phyloP scores from a whole-genome alignment of 2,329 filamentous ascomycete genomes.

The Colletotrichum neosansevieriae region DNA sequence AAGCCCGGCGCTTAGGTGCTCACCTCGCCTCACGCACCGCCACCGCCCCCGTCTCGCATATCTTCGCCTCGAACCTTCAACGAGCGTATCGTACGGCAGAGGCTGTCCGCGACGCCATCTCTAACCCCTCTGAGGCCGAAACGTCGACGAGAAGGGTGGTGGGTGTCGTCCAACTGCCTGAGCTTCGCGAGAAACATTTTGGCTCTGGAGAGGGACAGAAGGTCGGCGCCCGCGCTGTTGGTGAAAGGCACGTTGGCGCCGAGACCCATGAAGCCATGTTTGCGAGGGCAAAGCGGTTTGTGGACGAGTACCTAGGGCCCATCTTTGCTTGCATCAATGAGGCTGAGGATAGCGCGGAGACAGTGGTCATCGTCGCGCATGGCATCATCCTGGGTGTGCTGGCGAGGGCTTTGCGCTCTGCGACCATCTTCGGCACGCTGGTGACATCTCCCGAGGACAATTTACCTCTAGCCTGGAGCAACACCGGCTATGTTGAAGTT shows the following conservation, averaged over 20 bases:
- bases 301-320: conserved; percentile 73
- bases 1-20: conserved; percentile 77
- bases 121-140: conserved; percentile 3
- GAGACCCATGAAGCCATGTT: conserved; percentile 79
- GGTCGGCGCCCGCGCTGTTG: conserved; percentile 54
- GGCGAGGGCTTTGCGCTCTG: conserved; percentile 63
- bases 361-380: conserved; percentile 80
- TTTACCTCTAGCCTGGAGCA: conserved; percentile 59
- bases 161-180: conserved; percentile 55
- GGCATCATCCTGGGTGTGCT: conserved; percentile 82
- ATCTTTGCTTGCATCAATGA: conserved; percentile 50
- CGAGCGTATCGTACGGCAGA: conserved; percentile 80
- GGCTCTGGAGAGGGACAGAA: conserved; percentile 76
- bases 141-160: conserved; percentile 40
- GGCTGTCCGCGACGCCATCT: conserved; percentile 71
- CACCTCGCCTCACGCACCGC: conserved; percentile 61
- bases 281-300: conserved; percentile 72
- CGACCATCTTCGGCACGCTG: conserved; percentile 39
- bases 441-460: conserved; percentile 42
- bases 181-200: conserved; percentile 80
- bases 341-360: conserved; percentile 14
- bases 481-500: conserved; percentile 62
- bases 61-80: conserved; percentile 84
- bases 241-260: conserved; percentile 58
- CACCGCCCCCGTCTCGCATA: conserved; percentile 61